Evolutionary conservation across 805 yeast genomes (phyloP).

Genomic region (Suhomyces vadensis): DNA sequence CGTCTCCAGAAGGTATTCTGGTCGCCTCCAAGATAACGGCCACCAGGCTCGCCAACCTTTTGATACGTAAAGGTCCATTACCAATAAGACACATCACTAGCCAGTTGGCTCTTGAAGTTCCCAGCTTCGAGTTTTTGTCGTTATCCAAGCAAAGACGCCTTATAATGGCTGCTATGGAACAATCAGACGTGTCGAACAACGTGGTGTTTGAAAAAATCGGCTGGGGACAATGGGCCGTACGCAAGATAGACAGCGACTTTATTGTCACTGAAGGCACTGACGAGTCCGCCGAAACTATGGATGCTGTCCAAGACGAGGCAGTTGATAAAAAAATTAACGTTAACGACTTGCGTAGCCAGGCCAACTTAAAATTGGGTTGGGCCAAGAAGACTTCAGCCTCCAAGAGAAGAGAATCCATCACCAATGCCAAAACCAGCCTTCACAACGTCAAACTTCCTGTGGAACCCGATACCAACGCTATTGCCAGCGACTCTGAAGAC

Average conservation of each 20-base stretch:
- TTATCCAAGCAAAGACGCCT: constrained; percentile 86
- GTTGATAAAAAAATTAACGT: constrained; percentile 19
- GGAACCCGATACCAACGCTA: constrained; percentile 29
- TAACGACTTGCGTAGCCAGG: constrained; percentile 35
- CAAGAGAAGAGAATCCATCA: constrained; percentile 52
- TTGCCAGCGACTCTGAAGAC: constrained; percentile 35
- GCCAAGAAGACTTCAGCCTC: constrained; percentile 31
- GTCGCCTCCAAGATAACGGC: constrained; percentile 87
- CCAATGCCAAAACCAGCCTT: constrained; percentile 44
- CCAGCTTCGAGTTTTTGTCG: constrained; percentile 76
- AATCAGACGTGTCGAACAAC: constrained; percentile 58
- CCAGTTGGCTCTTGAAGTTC: constrained; percentile 71
- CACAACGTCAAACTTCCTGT: constrained; percentile 50
- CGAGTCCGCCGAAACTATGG: neutral
- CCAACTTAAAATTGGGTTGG: constrained; percentile 41
- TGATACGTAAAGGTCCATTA: constrained; percentile 76
- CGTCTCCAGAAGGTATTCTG: constrained; percentile 84
- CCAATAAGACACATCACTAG: constrained; percentile 89
- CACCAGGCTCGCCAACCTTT: constrained; percentile 65
- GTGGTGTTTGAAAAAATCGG: constrained; percentile 90
- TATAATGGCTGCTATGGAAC: constrained; percentile 85
- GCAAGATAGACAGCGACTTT: constrained; percentile 48
- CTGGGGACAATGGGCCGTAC: constrained; percentile 97
- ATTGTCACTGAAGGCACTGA: constrained; percentile 50
- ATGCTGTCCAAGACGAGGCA: neutral